Evolutionary conservation across 352 stramenopile species (phyloP).

Genomic region (Chrysophaeum taylorii): DNA sequence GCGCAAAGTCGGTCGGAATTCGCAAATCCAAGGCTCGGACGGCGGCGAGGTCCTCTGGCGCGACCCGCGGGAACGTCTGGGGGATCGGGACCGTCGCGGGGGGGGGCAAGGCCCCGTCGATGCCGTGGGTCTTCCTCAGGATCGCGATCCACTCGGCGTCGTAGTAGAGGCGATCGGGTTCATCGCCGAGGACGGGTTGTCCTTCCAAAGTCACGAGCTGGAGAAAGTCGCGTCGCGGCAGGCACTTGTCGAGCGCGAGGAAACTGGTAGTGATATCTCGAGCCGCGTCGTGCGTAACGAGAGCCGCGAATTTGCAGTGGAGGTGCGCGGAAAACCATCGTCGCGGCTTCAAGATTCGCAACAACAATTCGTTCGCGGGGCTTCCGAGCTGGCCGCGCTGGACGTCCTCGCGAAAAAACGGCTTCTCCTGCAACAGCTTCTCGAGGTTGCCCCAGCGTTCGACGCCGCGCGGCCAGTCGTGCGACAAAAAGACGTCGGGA

Average conservation of each 20-base stretch:
- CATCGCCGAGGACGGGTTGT: conserved; percentile 15
- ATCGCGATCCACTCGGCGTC: conserved; percentile 88
- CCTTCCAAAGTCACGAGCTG: conserved; percentile 69
- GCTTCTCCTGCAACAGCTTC: conserved; percentile 77
- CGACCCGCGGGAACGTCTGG: conserved; percentile 45
- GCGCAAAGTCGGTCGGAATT: conserved; percentile 44
- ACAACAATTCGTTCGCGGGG: conserved; percentile 72
- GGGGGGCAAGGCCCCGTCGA: conserved; percentile 55
- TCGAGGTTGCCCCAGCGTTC: conserved; percentile 79
- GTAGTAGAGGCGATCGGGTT: conserved; percentile 63
- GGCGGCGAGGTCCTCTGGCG: conserved; percentile 59
- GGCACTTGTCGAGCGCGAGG: conserved; percentile 98
- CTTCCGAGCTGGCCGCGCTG: conserved; percentile 81
- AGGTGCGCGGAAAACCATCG: conserved; percentile 97
- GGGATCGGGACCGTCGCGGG: conserved; percentile 54
- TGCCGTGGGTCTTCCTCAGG: conserved; percentile 74
- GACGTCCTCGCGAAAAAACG: conserved; percentile 87
- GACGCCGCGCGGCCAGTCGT: conserved; percentile 97
- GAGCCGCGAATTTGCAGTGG: conserved; percentile 93
- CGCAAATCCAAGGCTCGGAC: conserved; percentile 41
- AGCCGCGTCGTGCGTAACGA: conserved; percentile 61
- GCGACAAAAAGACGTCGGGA: conserved; percentile 83
- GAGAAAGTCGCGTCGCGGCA: conserved; percentile 83
- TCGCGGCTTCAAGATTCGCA: conserved; percentile 75
- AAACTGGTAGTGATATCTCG: conserved; percentile 64